phyloP scores from a whole-genome alignment of 495 filamentous ascomycete genomes.

The Hypoxylon subgilvum region DNA sequence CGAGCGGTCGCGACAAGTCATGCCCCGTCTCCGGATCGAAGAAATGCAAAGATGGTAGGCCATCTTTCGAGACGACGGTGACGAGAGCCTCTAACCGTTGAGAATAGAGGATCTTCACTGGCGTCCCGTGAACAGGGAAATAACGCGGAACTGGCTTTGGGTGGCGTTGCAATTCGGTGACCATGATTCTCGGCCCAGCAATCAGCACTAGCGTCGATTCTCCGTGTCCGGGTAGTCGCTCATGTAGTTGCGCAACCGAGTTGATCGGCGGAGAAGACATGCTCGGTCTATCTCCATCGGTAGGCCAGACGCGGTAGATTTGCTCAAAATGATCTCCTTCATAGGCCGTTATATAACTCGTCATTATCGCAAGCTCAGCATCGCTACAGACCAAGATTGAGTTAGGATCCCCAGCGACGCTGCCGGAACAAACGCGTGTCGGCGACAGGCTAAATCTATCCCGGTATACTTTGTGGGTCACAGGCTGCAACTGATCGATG shows the following conservation, averaged over 20 bases:
- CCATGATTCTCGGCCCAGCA: slow-evolving; percentile 53
- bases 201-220: slow-evolving; percentile 47
- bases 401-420: slow-evolving; percentile 11
- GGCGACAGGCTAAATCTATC: slow-evolving; percentile 29
- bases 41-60: slow-evolving; percentile 51
- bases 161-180: slow-evolving; percentile 55
- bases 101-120: slow-evolving; percentile 61
- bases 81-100: slow-evolving; percentile 57
- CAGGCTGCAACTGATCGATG: slow-evolving; percentile 3
- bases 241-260: slow-evolving; percentile 39
- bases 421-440: slow-evolving; percentile 29
- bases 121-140: slow-evolving; percentile 55
- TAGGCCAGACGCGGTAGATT: slow-evolving; percentile 48
- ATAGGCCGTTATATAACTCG: not conserved
- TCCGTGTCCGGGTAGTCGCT: slow-evolving; percentile 30
- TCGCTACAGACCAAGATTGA: slow-evolving; percentile 36
- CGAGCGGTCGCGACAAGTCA: slow-evolving; percentile 49
- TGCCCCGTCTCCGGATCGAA: slow-evolving; percentile 55
- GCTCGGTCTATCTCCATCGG: slow-evolving; percentile 44
- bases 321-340: slow-evolving; percentile 19
- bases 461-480: slow-evolving; percentile 2
- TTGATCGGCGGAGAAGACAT: slow-evolving; percentile 40
- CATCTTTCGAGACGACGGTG: slow-evolving; percentile 51
- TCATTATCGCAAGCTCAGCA: slow-evolving; percentile 37
- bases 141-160: slow-evolving; percentile 60